Base-by-base conservation (phyloP, 208 protist genomes). In the Zelonia costaricensis region DNA sequence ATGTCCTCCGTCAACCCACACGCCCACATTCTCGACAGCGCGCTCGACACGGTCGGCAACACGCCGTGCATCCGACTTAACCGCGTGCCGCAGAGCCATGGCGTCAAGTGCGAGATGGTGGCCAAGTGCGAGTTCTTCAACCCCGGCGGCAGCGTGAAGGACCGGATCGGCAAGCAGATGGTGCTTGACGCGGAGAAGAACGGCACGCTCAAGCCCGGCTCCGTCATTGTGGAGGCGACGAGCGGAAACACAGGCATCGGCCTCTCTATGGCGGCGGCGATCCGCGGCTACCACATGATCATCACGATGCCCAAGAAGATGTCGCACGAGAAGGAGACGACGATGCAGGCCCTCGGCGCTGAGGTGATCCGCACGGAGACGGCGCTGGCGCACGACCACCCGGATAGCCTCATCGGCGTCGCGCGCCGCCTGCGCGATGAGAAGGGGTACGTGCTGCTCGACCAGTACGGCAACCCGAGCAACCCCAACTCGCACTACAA, bases 281-380 rank as follows among this genome's bases (percentile, higher is more conserved):
- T 97, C 20, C 86, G 88, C 53, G 97, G 98, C 36, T 99, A 99
- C 79, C 68, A 84, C 28, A 98, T 98, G 84, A 90, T 98, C 57
- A 98, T 99, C 69, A 98, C 96, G 46, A 91, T 99, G 78, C 97
- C 98, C 20, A 97, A 98, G 72, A 99, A 99, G 79, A 99, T 99
- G 98, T 98, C 91, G 27, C 82, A 98, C 49, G 98, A 99, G 77
- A 99, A 99, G 79, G 92, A 97, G 59, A 67, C 84, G 46, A 85
- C 94, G 9, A 55, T 98, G 25, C 49, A 90, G 8, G 86, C 92
- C 25, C 86, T 99, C 13, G 98, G 98, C 35, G 97, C 98, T 0
- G 76, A 97, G 28, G 97, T 99, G 51, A 98, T 99, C 53, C 88
- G 95, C 53, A 99, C 97, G 0, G 97, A 98, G 69, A 99, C 93